A percentile compares a stretch with the other conserved stretches of the same genome.
phyloP scores from a whole-genome alignment of 208 protist species.

The Trypanosomatidae sp. region DNA sequence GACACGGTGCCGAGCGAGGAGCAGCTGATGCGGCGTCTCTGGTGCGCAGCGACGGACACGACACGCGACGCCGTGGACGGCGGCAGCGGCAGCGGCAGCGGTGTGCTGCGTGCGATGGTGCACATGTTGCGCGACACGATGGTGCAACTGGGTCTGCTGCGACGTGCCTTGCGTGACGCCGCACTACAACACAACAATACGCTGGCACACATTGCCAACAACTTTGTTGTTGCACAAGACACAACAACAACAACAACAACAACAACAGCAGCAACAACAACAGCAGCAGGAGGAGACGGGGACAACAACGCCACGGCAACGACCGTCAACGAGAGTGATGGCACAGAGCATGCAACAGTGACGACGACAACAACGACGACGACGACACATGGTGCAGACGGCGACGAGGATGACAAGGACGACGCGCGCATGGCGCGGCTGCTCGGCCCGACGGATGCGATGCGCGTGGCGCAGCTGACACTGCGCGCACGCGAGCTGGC shows the following conservation, averaged over 20 bases:
- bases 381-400: no score
- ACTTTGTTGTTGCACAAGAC: no score
- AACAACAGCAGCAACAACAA: no score
- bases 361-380: no score
- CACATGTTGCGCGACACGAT: conserved; percentile 8
- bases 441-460: neutral
- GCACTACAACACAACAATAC: neutral
- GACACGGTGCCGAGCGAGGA: neutral
- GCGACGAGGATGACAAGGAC: no score
- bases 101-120: conserved; percentile 5
- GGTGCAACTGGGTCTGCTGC: conserved; percentile 3
- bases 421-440: neutral
- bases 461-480: conserved; percentile 3
- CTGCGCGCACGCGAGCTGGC: neutral
- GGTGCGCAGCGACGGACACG: neutral
- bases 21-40: conserved; percentile 1
- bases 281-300: no score
- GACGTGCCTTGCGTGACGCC: neutral
- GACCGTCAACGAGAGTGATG: no score
- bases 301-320: no score
- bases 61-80: neutral
- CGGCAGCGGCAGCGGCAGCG: neutral
- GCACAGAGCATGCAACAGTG: no score
- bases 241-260: no score
- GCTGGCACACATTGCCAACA: no score